Percentiles rank a stretch among this genome's conserved stretches.
Conservation (phyloP, 306 rosid genomes). For the Carpinus viminea region DNA sequence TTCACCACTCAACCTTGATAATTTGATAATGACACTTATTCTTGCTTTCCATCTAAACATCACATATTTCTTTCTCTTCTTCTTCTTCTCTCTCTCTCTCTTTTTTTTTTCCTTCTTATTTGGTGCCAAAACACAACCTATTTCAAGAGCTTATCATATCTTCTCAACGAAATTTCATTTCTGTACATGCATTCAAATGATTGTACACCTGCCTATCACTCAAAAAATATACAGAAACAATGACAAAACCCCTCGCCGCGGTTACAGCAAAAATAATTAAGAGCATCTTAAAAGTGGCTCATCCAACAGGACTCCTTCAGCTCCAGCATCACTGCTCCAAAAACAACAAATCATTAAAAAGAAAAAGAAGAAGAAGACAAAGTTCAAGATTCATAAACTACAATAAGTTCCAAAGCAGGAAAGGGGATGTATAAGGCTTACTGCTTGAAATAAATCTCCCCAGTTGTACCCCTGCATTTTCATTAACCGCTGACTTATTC, state of each 20-base stretch:
- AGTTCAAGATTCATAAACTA: constrained; percentile 9
- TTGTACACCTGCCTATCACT: constrained; percentile 6
- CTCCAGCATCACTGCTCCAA: constrained; percentile 41
- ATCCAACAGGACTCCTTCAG: constrained; percentile 21
- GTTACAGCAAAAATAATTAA: constrained; percentile 35
- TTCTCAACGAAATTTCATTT: not conserved
- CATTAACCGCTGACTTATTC: not conserved
- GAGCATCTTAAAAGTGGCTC: constrained; percentile 27
- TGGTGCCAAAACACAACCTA: not conserved
- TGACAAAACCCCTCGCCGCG: constrained; percentile 4
- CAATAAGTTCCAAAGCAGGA: constrained; percentile 9
- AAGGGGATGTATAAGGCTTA: constrained; percentile 20
- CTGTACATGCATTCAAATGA: not conserved
- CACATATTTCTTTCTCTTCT: no score
- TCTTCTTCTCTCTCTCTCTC: no score
- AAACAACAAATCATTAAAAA: constrained; percentile 19
- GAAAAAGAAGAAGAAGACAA: not conserved
- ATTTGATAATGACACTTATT: no score
- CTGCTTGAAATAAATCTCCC: constrained; percentile 17
- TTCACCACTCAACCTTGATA: not conserved
- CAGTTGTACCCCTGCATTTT: constrained; percentile 15
- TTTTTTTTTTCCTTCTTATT: no score
- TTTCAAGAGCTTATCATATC: not conserved
- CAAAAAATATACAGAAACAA: constrained; percentile 27
- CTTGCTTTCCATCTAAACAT: not conserved